Base-by-base conservation (phyloP, 352 stramenopile genomes). In the Globisporangium solare region DNA sequence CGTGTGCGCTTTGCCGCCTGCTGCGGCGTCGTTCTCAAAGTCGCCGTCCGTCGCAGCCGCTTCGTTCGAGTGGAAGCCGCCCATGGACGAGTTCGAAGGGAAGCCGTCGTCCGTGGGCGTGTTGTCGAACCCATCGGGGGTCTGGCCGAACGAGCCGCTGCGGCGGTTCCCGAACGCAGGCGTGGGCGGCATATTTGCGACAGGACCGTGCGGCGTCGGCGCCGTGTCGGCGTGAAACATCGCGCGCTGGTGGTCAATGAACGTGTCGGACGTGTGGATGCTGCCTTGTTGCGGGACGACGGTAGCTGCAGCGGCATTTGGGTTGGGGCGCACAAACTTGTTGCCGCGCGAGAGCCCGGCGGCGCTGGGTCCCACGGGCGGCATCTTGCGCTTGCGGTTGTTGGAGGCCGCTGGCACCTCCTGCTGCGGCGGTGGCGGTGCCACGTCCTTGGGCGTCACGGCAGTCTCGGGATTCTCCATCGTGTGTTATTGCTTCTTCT, bases 321-420 rank as follows among this genome's bases (percentile, higher is more conserved):
- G 48, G 35, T 63, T 64, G 3, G 73, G 71, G 0, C 76, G 71
- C 27, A 77, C 74, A 46, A 86, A 71, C 53, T 86, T 86, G 59
- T 61, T 66, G 0, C 76, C 72, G 56, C 76, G 71, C 55, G 74
- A 76, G 17, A 86, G 71, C 1, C 46, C 59, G 5, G 37, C 51
- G 31, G 5, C 35, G 31, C 27, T 43, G 64, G 59, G 74, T 31
- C 61, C 72, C 11, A 70, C 69, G 18, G 73, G 77, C 27, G 71
- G 75, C 64, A 85, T 88, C 76, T 89, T 89, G 42, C 82, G 79
- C 75, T 92, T 92, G 67, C 82, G 82, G 60, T 83, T 86, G 47
- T 58, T 58, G n/a, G n/a, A 22, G 24, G 22, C 47, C 17, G 51
- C 46, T 10, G 17, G 20, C 17, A 51, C 46, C 11, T 51, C 46